Base-by-base conservation (phyloP, 192 early-diverging fungal genomes). In the Lobulomyces angularis region DNA sequence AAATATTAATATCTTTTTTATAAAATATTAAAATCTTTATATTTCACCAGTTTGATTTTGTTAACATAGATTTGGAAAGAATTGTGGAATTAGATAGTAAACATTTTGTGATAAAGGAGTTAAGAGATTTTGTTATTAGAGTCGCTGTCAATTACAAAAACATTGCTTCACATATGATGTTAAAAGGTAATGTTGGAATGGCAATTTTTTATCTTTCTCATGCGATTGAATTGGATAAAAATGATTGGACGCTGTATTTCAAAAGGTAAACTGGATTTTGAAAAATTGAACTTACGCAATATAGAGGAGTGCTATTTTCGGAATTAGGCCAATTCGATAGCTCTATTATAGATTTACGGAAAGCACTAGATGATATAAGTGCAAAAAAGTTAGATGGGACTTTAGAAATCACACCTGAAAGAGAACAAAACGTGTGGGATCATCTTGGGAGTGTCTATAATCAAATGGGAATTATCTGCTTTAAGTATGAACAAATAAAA, bases 191-290 rank as follows among this genome's bases (percentile, higher is more conserved):
- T 16, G 19, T 43, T 6, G 41, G 27, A 14, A 23, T 43, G 2
- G 70, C 62, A 6, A 33, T 69, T 2, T 58, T 49, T 33, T 69
- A 42, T 50, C 47, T 67, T 12, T 69, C 58, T 34, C 55, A 62
- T 41, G 65, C 65, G 8, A 25, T 73, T 14, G 70, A 73, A 24
- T 43, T 73, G 18, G 65, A 73, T 42, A 45, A 41, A 3, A 33
- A 37, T 21, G 69, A 72, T 45, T 69, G 62, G 65, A 43, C 51
- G 9, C 37, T 48, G 3, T 37, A 50, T 8, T 42, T 65, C 1
- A 65, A 63, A 39, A 32, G 63, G 61, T 64, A 22, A 9, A 6
- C 5, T 25, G 21, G 7, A 30, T 5, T 5, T 22, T 44, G 5
- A 4, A 2, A 37, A 2, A 34, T 44, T 6, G 43, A 14, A 19